Evolutionary conservation across 352 stramenopile species (phyloP).

Genomic region (Pythium myriotylum): DNA sequence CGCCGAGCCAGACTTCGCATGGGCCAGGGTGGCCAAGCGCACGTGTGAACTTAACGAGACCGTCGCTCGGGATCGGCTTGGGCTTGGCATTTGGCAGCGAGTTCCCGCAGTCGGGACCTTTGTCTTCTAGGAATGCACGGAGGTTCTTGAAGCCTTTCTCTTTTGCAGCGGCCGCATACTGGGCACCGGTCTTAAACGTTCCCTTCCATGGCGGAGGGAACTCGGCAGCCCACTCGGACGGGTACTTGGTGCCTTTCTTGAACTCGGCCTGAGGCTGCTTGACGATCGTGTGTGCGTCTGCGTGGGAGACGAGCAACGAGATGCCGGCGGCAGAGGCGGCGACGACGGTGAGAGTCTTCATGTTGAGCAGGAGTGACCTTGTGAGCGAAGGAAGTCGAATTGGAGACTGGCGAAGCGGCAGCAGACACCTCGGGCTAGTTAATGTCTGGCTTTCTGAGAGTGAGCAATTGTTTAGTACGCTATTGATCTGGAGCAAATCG

Average conservation of each 20-base stretch:
- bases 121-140: slow-evolving; percentile 20
- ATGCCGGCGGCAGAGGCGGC: neutral
- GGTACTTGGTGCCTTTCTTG: slow-evolving; percentile 6
- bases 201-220: slow-evolving; percentile 21
- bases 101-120: slow-evolving; percentile 14
- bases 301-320: neutral
- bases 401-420: no score
- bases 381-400: no score
- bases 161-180: slow-evolving; percentile 14
- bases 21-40: slow-evolving; percentile 2
- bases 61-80: slow-evolving; percentile 16
- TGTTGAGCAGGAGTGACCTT: neutral
- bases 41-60: slow-evolving; percentile 8
- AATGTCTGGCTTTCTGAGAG: no score
- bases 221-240: slow-evolving; percentile 19
- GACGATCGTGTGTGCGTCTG: slow-evolving; percentile 13
- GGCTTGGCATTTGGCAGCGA: slow-evolving; percentile 18
- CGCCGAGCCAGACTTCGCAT: slow-evolving; percentile 17
- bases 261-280: slow-evolving; percentile 22
- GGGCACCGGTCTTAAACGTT: slow-evolving; percentile 21
- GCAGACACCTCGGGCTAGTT: no score
- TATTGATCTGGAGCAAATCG: no score
- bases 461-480: no score
- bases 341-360: slow-evolving; percentile 11
- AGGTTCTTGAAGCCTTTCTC: slow-evolving; percentile 10